A percentile compares a stretch with the other conserved stretches of the same genome.
phyloP scores from a whole-genome alignment of 129 eudicot species.

The Deinandra increscens region DNA sequence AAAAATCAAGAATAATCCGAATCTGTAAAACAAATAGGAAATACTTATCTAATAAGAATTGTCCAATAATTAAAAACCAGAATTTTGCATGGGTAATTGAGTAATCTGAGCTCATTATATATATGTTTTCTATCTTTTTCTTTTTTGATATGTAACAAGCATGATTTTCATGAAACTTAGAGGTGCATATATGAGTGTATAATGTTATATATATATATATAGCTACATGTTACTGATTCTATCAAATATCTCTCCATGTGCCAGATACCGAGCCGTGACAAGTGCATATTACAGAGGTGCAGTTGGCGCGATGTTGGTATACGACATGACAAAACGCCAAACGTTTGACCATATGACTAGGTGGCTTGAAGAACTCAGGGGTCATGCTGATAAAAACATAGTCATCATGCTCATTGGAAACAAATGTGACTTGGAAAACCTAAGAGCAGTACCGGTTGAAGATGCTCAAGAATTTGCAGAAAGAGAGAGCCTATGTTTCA shows the following conservation, averaged over 20 bases:
- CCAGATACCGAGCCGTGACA: slow-evolving; percentile 25
- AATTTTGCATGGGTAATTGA: not conserved
- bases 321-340: slow-evolving; percentile 47
- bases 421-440: slow-evolving; percentile 40
- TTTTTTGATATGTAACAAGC: not conserved
- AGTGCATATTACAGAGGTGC: slow-evolving; percentile 56
- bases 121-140: not conserved
- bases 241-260: not conserved
- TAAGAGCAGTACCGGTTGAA: slow-evolving; percentile 43
- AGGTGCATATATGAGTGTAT: not conserved
- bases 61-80: not conserved
- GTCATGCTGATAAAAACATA: slow-evolving; percentile 42
- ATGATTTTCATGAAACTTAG: not conserved
- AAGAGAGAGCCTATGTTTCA: slow-evolving; percentile 40
- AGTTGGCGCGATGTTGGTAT: slow-evolving; percentile 48
- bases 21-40: not conserved
- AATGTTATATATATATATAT: not conserved
- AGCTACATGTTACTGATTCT: slow-evolving; percentile 10
- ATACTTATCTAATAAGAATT: not conserved
- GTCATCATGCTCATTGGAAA: slow-evolving; percentile 42
- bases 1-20: not conserved
- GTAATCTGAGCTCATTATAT: not conserved
- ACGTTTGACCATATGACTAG: slow-evolving; percentile 41
- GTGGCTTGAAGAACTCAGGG: slow-evolving; percentile 49
- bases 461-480: slow-evolving; percentile 51